These are phyloP conservation scores for Cyamopsis tetragonoloba DNA, from an alignment of 306 rosid species.

Conservation along the genomic window DNA sequence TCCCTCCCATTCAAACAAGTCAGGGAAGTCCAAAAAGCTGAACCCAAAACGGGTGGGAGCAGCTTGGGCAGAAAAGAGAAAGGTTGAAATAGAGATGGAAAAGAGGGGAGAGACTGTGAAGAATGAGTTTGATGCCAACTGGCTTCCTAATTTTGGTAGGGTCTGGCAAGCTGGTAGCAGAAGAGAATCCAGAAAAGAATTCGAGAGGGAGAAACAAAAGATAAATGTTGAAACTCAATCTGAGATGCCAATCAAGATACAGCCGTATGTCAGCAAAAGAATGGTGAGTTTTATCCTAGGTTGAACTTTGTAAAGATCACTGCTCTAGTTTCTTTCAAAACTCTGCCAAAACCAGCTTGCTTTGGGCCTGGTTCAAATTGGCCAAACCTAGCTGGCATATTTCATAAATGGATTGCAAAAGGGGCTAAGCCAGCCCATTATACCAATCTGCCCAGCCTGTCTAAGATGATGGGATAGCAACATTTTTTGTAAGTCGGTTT, in stretches of 20 bases:
- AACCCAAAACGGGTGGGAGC: slow-evolving; percentile 90
- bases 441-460: background rate
- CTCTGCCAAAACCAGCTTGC: background rate
- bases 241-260: slow-evolving; percentile 53
- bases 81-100: slow-evolving; percentile 85
- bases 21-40: slow-evolving; percentile 60
- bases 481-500: background rate
- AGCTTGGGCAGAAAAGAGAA: slow-evolving; percentile 96
- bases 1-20: slow-evolving; percentile 37
- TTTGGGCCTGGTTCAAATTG: background rate
- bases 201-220: slow-evolving; percentile 69
- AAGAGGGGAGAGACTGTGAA: slow-evolving; percentile 73
- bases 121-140: slow-evolving; percentile 53
- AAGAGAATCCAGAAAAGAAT: slow-evolving; percentile 84
- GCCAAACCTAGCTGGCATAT: background rate
- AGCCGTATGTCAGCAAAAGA: slow-evolving; percentile 84
- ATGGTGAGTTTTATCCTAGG: slow-evolving; percentile 54
- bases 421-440: background rate
- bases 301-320: slow-evolving; percentile 4
- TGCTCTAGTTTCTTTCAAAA: background rate
- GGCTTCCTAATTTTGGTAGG: slow-evolving; percentile 97
- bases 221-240: slow-evolving; percentile 48
- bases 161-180: slow-evolving; percentile 98
- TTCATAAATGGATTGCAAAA: background rate
- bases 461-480: background rate